A percentile compares a stretch with the other conserved stretches of the same genome.
These are phyloP conservation scores for Coniochaeta sp. DNA, from an alignment of 2,329 filamentous ascomycete species.

Conservation along the genomic window DNA sequence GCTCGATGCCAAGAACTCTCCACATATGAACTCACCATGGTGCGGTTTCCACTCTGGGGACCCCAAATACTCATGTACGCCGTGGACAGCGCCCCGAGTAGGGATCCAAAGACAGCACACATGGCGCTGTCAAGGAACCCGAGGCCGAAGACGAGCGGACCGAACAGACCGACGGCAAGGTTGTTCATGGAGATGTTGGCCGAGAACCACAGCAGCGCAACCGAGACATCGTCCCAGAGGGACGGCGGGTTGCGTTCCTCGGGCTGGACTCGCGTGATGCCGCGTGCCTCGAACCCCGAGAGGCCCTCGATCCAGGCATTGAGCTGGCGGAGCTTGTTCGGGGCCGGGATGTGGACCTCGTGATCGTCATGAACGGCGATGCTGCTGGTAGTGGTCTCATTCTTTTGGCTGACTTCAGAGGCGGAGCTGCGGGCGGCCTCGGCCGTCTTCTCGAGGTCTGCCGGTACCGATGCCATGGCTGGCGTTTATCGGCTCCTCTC, in stretches of 20 bases:
- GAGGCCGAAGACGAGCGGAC: conserved; percentile 19
- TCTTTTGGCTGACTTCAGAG: background rate
- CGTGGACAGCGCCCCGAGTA: conserved; percentile 17
- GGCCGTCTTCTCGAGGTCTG: conserved; percentile 1
- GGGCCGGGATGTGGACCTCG: conserved; percentile 1
- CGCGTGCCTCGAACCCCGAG: conserved; percentile 30
- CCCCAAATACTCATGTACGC: conserved; percentile 21
- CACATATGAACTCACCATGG: conserved; percentile 13
- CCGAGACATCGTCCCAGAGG: conserved; percentile 25
- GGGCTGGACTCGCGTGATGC: conserved; percentile 29
- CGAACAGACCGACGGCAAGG: conserved; percentile 22
- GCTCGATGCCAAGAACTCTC: background rate
- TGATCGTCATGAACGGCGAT: background rate
- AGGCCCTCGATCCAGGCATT: conserved; percentile 22
- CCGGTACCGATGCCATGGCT: background rate
- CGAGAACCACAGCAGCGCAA: conserved; percentile 35
- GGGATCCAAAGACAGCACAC: conserved; percentile 17
- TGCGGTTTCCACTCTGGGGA: conserved; percentile 17
- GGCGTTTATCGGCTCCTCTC: background rate
- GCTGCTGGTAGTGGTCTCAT: background rate
- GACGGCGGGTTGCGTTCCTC: conserved; percentile 27
- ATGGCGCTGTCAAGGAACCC: conserved; percentile 19
- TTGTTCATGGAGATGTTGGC: conserved; percentile 37
- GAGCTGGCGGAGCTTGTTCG: conserved; percentile 8
- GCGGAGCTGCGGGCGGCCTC: background rate